Conservation (phyloP, 495 filamentous ascomycete genomes). For the Talaromyces stipitatus region DNA sequence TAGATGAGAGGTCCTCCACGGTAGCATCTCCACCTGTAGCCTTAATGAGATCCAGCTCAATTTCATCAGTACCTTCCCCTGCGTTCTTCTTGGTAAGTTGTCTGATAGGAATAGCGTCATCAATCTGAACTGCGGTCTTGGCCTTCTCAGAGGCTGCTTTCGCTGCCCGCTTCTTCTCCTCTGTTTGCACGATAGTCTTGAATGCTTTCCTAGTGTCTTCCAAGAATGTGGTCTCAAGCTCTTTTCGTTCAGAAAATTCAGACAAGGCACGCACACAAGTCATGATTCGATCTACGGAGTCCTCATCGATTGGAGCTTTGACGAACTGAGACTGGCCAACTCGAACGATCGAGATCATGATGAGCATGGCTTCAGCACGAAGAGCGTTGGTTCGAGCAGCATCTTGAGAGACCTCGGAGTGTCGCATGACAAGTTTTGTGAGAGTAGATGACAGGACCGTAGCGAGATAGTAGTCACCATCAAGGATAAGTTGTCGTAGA, state of each 20-base stretch:
- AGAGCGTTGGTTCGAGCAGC: slow-evolving; percentile 84
- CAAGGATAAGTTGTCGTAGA: slow-evolving; percentile 87
- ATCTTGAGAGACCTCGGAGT: slow-evolving; percentile 89
- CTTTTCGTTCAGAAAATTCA: slow-evolving; percentile 82
- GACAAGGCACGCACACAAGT: slow-evolving; percentile 87
- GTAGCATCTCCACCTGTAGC: slow-evolving; percentile 85
- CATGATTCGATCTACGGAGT: slow-evolving; percentile 96
- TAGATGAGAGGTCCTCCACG: slow-evolving; percentile 81
- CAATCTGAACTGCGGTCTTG: slow-evolving; percentile 89
- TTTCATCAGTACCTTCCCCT: slow-evolving; percentile 75
- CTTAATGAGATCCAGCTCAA: slow-evolving; percentile 85
- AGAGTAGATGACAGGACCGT: slow-evolving; percentile 90
- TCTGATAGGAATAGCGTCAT: slow-evolving; percentile 87
- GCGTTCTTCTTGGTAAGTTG: slow-evolving; percentile 89
- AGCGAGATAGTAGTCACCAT: slow-evolving; percentile 96
- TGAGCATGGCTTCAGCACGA: slow-evolving; percentile 95
- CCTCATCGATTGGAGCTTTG: slow-evolving; percentile 94
- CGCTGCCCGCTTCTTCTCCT: slow-evolving; percentile 91
- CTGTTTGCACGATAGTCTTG: slow-evolving; percentile 94
- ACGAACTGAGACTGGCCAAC: slow-evolving; percentile 97
- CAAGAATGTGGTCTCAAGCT: slow-evolving; percentile 86
- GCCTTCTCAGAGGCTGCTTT: slow-evolving; percentile 88
- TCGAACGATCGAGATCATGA: slow-evolving; percentile 98
- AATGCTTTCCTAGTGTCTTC: slow-evolving; percentile 96
- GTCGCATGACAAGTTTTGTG: slow-evolving; percentile 97